Evolutionary conservation across 2,329 filamentous ascomycete genomes (phyloP).

Genomic region (Penicillium griseofulvum): DNA sequence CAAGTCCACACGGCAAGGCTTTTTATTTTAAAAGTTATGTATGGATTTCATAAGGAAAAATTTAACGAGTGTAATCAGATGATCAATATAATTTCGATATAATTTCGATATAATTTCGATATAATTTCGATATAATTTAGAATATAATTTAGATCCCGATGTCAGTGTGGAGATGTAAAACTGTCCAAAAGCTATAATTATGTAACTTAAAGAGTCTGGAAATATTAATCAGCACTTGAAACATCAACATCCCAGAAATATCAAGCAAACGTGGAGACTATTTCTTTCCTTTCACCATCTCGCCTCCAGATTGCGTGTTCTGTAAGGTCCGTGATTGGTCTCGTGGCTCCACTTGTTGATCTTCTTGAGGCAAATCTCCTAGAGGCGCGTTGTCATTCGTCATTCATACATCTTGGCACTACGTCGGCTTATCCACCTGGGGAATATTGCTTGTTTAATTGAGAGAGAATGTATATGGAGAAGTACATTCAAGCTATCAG

Average conservation of each 20-base stretch:
- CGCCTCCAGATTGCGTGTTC: conserved; percentile 10
- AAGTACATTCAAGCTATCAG: background rate
- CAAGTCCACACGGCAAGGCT: conserved; percentile 5
- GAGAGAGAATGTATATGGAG: too few species aligned
- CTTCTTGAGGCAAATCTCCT: conserved; percentile 5
- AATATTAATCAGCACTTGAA: background rate
- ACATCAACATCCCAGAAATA: background rate
- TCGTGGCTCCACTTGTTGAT: background rate
- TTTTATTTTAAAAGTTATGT: background rate
- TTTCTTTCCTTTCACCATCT: conserved; percentile 5
- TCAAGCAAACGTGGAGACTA: background rate
- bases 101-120: too few species aligned
- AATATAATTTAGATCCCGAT: background rate
- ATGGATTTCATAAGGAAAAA: too few species aligned
- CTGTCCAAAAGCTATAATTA: background rate
- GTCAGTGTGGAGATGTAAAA: background rate
- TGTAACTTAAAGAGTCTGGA: background rate
- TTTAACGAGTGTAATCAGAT: background rate
- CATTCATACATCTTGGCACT: background rate
- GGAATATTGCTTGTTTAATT: too few species aligned
- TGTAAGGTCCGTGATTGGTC: conserved; percentile 4
- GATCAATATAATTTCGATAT: background rate
- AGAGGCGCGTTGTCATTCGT: conserved; percentile 1
- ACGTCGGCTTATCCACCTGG: background rate
- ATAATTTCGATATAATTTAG: too few species aligned